A percentile compares a stretch with the other conserved stretches of the same genome.
These are phyloP conservation scores for Rhipidocladum racemiflorum DNA, from an alignment of 176 grass and related monocot genomes.

Conservation along the genomic window DNA sequence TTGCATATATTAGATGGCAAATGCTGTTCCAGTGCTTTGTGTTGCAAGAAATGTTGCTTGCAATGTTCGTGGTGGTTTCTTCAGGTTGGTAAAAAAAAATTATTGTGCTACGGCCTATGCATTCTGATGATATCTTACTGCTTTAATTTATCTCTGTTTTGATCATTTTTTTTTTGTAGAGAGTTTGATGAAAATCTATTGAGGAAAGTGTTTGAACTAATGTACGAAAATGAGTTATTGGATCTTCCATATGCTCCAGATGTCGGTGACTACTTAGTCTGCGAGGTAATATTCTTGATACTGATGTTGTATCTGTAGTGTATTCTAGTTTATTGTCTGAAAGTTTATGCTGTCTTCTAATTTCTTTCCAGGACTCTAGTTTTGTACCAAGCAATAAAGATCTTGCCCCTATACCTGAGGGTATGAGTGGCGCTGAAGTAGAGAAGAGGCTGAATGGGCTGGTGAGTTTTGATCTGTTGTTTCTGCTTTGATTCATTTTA, in stretches of 20 bases:
- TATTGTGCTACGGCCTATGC: background rate
- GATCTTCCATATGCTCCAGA: conserved; percentile 95
- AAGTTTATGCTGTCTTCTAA: conserved; percentile 28
- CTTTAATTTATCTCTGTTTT: conserved; percentile 9
- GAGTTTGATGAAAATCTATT: conserved; percentile 92
- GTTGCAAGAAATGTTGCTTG: conserved; percentile 98
- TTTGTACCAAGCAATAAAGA: conserved; percentile 55
- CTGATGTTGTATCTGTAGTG: background rate
- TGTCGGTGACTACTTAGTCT: conserved; percentile 81
- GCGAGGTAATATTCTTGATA: conserved; percentile 51
- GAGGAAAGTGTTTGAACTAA: conserved; percentile 71
- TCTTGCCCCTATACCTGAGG: conserved; percentile 66
- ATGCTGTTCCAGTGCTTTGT: conserved; percentile 86
- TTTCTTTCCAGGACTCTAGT: conserved; percentile 54
- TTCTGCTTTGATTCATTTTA: conserved; percentile 11
- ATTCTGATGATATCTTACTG: conserved; percentile 20
- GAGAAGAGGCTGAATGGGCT: conserved; percentile 62
- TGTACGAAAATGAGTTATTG: conserved; percentile 78
- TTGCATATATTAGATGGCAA: conserved; percentile 64
- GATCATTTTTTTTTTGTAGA: conserved; percentile 33
- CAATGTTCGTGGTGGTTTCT: conserved; percentile 95
- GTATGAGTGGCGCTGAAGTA: conserved; percentile 77
- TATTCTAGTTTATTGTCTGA: conserved; percentile 28
- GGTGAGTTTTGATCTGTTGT: conserved; percentile 24
- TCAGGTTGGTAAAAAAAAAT: conserved; percentile 59